phyloP scores from a whole-genome alignment of 2,329 filamentous ascomycete genomes.

The Ophiocordyceps camponoti-floridani region DNA sequence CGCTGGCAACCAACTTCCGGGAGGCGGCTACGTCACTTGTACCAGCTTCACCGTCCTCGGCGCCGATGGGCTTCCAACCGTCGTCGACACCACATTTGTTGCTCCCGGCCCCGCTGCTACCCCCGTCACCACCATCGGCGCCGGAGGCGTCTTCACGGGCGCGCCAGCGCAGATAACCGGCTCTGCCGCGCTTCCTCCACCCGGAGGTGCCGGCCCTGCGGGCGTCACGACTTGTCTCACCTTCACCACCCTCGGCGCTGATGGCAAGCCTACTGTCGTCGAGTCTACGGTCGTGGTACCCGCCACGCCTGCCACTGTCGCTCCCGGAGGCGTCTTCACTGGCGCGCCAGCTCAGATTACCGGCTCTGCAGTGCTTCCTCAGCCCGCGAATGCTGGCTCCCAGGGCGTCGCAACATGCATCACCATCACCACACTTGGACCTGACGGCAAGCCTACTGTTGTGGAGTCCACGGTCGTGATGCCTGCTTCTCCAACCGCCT shows the following conservation, averaged over 20 bases:
- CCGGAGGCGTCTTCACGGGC: slow-evolving; percentile 8
- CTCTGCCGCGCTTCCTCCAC: slow-evolving; percentile 1
- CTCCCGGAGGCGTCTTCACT: slow-evolving; percentile 7
- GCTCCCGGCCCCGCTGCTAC: slow-evolving; percentile 5
- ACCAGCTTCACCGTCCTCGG: slow-evolving; percentile 13
- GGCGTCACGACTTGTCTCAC: slow-evolving; percentile 12
- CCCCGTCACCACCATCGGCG: slow-evolving; percentile 1
- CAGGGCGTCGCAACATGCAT: slow-evolving; percentile 11
- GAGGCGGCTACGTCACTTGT: slow-evolving; percentile 6
- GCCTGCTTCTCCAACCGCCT: slow-evolving; percentile 3
- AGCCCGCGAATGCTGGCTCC: background rate
- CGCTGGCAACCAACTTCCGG: background rate
- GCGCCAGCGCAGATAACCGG: slow-evolving; percentile 7
- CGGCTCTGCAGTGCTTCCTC: slow-evolving; percentile 1
- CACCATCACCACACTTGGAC: slow-evolving; percentile 9
- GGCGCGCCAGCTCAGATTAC: slow-evolving; percentile 8
- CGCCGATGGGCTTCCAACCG: slow-evolving; percentile 10
- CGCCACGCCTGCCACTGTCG: background rate
- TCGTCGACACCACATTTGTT: slow-evolving; percentile 11
- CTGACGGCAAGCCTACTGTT: slow-evolving; percentile 11
- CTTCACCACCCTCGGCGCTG: slow-evolving; percentile 9
- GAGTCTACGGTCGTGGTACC: slow-evolving; percentile 15
- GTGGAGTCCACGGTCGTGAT: slow-evolving; percentile 15
- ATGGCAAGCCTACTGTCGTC: slow-evolving; percentile 12
- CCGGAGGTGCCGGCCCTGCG: slow-evolving; percentile 1